phyloP scores from a whole-genome alignment of 805 yeast genomes.

The Scheffersomyces lignosus region DNA sequence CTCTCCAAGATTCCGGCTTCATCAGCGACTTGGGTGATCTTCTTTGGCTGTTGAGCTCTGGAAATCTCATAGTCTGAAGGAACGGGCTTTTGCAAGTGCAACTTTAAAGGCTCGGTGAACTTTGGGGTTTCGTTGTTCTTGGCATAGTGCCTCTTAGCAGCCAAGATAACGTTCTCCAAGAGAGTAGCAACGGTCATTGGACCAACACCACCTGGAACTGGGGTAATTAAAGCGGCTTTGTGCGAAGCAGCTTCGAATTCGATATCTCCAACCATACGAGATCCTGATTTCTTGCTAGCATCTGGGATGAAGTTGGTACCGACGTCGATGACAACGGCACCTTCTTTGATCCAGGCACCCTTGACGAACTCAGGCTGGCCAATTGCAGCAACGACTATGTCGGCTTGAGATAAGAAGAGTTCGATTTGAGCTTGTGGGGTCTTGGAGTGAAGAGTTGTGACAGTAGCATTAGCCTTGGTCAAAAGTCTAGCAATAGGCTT shows the following conservation, averaged over 20 bases:
- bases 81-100: constrained; percentile 61
- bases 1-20: constrained; percentile 67
- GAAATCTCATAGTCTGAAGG: constrained; percentile 83
- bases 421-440: constrained; percentile 53
- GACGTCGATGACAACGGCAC: constrained; percentile 74
- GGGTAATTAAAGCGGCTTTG: constrained; percentile 69
- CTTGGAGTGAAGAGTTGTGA: constrained; percentile 70
- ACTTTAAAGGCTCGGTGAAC: constrained; percentile 54
- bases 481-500: constrained; percentile 73
- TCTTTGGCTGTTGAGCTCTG: constrained; percentile 70
- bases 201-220: constrained; percentile 91
- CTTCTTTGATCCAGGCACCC: constrained; percentile 72
- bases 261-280: constrained; percentile 76
- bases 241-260: constrained; percentile 57
- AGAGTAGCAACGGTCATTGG: constrained; percentile 90
- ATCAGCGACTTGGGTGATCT: constrained; percentile 63
- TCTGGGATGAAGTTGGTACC: constrained; percentile 79
- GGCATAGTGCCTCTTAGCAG: constrained; percentile 56
- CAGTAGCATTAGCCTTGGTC: constrained; percentile 72
- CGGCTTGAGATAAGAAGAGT: constrained; percentile 57
- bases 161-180: constrained; percentile 66
- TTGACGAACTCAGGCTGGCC: constrained; percentile 70
- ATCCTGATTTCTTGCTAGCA: constrained; percentile 63
- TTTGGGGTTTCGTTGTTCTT: constrained; percentile 43
- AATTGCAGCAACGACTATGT: constrained; percentile 75